Evolutionary conservation across 352 stramenopile species (phyloP).

Genomic region (Globisporangium viniferum): DNA sequence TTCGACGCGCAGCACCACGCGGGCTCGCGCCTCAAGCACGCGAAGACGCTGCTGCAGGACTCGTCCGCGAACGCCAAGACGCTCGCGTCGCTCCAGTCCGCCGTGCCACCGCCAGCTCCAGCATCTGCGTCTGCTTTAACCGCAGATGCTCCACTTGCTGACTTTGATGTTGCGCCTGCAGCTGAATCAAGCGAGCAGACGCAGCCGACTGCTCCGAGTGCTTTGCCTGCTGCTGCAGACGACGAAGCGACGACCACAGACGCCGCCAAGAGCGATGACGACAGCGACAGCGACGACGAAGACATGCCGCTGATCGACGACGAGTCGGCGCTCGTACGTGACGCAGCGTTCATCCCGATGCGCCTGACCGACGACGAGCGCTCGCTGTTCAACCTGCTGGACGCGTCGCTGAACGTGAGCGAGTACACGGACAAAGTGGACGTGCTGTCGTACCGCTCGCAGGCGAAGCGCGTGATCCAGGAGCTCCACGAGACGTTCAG

Average conservation of each 20-base stretch:
- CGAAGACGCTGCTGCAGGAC: conserved; percentile 23
- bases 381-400: conserved; percentile 70
- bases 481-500: conserved; percentile 68
- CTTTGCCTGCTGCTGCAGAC: background rate
- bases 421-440: conserved; percentile 95
- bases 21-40: conserved; percentile 48
- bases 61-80: conserved; percentile 12
- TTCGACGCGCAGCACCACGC: conserved; percentile 70
- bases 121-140: conserved; percentile 2
- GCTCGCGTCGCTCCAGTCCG: conserved; percentile 12
- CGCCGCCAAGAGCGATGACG: conserved; percentile 25
- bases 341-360: conserved; percentile 62
- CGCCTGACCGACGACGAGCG: conserved; percentile 67
- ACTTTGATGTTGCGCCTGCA: background rate
- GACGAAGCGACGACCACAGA: conserved; percentile 20
- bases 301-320: conserved; percentile 22
- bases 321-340: conserved; percentile 25
- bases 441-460: conserved; percentile 66
- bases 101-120: conserved; percentile 3
- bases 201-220: background rate
- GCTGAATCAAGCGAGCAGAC: background rate
- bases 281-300: conserved; percentile 33
- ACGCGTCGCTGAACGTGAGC: conserved; percentile 77
- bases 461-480: conserved; percentile 67
- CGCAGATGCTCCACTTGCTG: background rate